A percentile compares a stretch with the other conserved stretches of the same genome.
Conservation (phyloP, 1,284 basidiomycete genomes). For the Thelephora terrestris region DNA sequence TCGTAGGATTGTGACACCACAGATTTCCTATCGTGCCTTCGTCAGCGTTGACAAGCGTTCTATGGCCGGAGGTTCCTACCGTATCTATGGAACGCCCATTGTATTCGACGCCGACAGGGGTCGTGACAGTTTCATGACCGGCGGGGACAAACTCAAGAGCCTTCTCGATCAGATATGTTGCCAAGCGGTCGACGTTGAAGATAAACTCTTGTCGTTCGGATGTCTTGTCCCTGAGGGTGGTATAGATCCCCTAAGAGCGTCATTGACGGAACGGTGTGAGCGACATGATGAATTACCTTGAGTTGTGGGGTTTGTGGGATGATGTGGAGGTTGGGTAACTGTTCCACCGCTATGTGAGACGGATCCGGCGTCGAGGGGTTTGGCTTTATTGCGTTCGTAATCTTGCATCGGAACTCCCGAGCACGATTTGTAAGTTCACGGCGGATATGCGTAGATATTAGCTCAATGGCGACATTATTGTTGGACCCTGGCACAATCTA, state of each 20-base stretch:
- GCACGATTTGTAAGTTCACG: conserved; percentile 76
- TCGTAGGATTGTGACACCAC: conserved; percentile 78
- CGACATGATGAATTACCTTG: conserved; percentile 33
- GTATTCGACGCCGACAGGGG: conserved; percentile 52
- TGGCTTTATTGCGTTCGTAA: conserved; percentile 32
- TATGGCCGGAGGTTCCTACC: conserved; percentile 1
- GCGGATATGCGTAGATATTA: conserved; percentile 87
- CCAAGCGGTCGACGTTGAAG: conserved; percentile 79
- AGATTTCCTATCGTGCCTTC: conserved; percentile 27
- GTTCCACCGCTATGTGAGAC: conserved; percentile 22
- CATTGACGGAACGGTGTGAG: conserved; percentile 3
- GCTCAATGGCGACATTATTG: conserved; percentile 85
- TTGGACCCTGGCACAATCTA: conserved; percentile 88
- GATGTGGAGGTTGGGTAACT: conserved; percentile 51
- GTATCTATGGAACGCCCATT: conserved; percentile 29
- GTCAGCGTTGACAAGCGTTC: neutral
- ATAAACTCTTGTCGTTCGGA: conserved; percentile 81
- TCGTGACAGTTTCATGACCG: conserved; percentile 49
- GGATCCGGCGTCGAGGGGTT: conserved; percentile 4
- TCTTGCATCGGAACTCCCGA: conserved; percentile 62
- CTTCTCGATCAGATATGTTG: conserved; percentile 78
- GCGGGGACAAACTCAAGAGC: conserved; percentile 80
- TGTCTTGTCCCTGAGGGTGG: conserved; percentile 65
- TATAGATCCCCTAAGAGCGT: conserved; percentile 71
- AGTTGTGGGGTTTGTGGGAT: conserved; percentile 79